phyloP scores from a whole-genome alignment of 495 filamentous ascomycete species.

The Astrothelium macrocarpum region DNA sequence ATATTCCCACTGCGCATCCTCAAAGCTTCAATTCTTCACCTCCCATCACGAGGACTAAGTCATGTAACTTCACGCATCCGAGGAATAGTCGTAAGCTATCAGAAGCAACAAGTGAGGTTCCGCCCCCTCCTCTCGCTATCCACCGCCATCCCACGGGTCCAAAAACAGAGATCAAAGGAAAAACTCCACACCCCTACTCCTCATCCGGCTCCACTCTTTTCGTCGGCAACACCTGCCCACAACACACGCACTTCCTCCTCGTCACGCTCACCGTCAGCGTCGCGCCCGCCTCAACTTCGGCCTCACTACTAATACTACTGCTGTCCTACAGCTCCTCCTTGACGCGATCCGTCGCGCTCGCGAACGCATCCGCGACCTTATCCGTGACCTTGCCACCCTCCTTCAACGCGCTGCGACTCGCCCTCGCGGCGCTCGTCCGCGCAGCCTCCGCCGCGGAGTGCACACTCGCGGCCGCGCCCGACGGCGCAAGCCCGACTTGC shows the following conservation, averaged over 20 bases:
- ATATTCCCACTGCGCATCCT: neutral
- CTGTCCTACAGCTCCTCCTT: slow-evolving; percentile 28
- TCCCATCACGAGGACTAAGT: no score
- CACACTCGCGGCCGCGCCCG: slow-evolving; percentile 16
- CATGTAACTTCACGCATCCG: neutral
- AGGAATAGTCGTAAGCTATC: neutral
- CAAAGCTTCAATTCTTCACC: neutral
- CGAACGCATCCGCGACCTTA: slow-evolving; percentile 42
- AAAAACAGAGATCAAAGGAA: neutral
- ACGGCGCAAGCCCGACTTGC: slow-evolving; percentile 22
- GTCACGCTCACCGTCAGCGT: no score
- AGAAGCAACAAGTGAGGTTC: no score
- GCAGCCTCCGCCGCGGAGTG: slow-evolving; percentile 13
- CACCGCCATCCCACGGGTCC: neutral
- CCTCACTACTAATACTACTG: neutral
- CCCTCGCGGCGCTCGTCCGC: slow-evolving; percentile 13
- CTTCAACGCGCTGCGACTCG: slow-evolving; percentile 33
- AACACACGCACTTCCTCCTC: neutral
- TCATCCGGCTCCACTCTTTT: neutral
- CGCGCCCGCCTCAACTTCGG: neutral
- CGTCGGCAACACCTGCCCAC: neutral
- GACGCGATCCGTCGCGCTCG: slow-evolving; percentile 13
- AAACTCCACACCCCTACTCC: neutral
- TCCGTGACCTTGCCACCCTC: slow-evolving; percentile 60
- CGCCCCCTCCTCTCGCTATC: neutral